Evolutionary conservation across 2,329 filamentous ascomycete species (phyloP).

Genomic region (Fonsecaea multimorphosa): DNA sequence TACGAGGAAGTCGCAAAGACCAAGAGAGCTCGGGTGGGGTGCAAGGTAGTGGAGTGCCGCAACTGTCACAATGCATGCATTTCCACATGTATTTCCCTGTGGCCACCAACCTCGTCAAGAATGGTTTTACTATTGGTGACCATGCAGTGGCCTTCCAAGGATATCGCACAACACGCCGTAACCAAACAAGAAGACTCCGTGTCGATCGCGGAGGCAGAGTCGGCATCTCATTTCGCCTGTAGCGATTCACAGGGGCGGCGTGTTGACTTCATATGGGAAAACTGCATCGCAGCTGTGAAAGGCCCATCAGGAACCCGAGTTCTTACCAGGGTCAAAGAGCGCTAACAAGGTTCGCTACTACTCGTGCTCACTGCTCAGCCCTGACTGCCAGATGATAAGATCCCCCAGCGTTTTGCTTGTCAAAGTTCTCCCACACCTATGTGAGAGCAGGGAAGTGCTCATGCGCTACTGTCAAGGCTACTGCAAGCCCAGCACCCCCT

Average conservation of each 20-base stretch:
- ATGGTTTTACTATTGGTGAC: not conserved
- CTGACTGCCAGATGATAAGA: not conserved
- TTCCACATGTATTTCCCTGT: not conserved
- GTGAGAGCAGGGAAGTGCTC: not conserved
- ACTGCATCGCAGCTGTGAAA: not conserved
- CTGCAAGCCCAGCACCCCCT: not conserved
- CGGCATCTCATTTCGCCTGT: not conserved
- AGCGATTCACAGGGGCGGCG: not conserved
- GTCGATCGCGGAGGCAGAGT: slow-evolving; percentile 1
- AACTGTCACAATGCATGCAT: not conserved
- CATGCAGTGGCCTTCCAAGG: not conserved
- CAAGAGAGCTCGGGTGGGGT: not conserved
- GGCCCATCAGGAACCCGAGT: not conserved
- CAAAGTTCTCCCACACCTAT: not conserved
- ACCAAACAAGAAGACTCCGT: not conserved
- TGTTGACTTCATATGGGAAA: not conserved
- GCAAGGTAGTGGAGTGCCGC: not conserved
- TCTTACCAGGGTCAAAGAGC: not conserved
- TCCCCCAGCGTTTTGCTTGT: not conserved
- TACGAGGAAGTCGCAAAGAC: not conserved
- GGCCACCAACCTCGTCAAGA: not conserved
- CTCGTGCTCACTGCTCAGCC: too few relatives aligned
- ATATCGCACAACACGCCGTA: not conserved
- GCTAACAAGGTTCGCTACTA: not conserved
- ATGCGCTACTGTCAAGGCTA: not conserved